Evolutionary conservation across 306 rosid genomes (phyloP).

Genomic region (Dryas octopetala): DNA sequence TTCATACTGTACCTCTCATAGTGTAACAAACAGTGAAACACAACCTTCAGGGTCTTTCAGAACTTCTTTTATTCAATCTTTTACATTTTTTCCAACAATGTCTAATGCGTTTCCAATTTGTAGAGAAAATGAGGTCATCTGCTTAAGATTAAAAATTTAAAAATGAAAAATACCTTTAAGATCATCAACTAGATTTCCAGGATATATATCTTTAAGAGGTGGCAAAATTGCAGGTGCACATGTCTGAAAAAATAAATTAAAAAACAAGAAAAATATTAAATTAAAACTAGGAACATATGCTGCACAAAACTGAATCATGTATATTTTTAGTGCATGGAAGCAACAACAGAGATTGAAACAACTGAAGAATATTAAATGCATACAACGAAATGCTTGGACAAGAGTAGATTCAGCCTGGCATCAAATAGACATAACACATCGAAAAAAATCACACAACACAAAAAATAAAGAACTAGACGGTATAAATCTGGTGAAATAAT

Average conservation of each 20-base stretch:
- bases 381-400: no score
- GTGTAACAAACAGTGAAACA: neutral
- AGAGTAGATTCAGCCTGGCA: no score
- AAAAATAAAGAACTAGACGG: no score
- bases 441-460: no score
- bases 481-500: neutral
- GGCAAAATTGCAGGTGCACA: slow-evolving; percentile 89
- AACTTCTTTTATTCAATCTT: neutral
- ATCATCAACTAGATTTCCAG: slow-evolving; percentile 64
- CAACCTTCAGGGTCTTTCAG: neutral
- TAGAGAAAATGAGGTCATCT: slow-evolving; percentile 9
- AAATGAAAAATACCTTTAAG: slow-evolving; percentile 67
- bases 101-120: neutral
- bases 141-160: neutral
- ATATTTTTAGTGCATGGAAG: neutral
- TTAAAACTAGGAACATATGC: neutral
- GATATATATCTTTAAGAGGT: slow-evolving; percentile 78
- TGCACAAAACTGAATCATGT: slow-evolving; percentile 7
- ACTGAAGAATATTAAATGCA: no score
- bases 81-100: neutral
- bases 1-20: neutral
- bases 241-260: slow-evolving; percentile 53
- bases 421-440: no score
- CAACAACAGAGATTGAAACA: no score
- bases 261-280: slow-evolving; percentile 11